Conservation (phyloP, 495 filamentous ascomycete species). For the Lepidopterella palustris region DNA sequence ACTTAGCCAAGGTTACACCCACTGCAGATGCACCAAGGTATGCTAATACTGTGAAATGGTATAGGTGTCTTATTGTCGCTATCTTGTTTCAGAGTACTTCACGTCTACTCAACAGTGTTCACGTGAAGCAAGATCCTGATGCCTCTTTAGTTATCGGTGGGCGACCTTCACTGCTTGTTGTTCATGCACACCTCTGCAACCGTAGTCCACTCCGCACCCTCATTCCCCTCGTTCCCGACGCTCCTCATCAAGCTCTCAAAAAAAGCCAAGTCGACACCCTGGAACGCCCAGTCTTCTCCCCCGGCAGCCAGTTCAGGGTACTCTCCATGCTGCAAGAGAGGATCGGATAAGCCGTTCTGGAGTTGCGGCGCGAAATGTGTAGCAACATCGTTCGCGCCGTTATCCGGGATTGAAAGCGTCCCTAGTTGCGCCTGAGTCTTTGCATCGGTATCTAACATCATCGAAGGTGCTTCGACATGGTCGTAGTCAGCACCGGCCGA, state of each 20-base stretch:
- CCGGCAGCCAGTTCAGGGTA: conserved; percentile 28
- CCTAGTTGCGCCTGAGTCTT: conserved; percentile 2
- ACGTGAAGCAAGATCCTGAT: too few relatives aligned
- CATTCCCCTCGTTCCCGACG: background rate
- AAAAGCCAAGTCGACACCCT: conserved; percentile 40
- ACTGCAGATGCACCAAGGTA: too few relatives aligned
- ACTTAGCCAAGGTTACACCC: too few relatives aligned
- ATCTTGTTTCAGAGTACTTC: too few relatives aligned
- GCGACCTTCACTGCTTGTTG: too few relatives aligned
- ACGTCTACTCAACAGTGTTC: too few relatives aligned
- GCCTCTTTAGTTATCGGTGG: too few relatives aligned
- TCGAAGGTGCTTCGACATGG: conserved; percentile 1
- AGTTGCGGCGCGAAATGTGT: background rate
- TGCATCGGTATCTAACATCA: background rate
- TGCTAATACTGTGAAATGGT: too few relatives aligned
- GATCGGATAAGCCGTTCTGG: background rate
- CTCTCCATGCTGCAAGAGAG: background rate
- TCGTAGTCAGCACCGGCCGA: background rate
- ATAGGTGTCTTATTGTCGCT: too few relatives aligned
- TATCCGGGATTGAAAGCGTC: background rate
- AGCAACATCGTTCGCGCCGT: background rate
- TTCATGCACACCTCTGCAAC: too few relatives aligned
- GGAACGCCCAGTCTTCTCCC: conserved; percentile 37
- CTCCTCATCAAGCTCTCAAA: conserved; percentile 36
- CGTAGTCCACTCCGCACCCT: too few relatives aligned